Base-by-base conservation (phyloP, 345 rosid species). In the Brassica incana region DNA sequence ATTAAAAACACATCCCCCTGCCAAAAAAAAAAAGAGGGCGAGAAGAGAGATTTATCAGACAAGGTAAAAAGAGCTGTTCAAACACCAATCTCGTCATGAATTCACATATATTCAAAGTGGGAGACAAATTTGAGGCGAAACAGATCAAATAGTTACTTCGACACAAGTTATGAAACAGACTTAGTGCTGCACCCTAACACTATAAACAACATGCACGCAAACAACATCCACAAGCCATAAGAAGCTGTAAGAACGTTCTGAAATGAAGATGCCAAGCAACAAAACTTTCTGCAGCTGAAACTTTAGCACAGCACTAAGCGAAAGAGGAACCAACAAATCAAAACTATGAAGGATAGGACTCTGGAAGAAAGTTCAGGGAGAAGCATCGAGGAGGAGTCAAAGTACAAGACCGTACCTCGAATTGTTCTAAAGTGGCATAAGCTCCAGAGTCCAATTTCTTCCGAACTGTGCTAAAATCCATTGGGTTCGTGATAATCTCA, bases 391-490 rank as follows among this genome's bases (percentile, higher is more conserved):
- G 71, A 80, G 69, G 9, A 69, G 0, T 38, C 33, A 67, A 50
- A 54, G 77, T 29, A 29, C 32, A 29, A 29, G 32, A 29, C 32
- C 88, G 20, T 77, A 87, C 99, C 96, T 95, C 98, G 75, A 93
- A 92, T 60, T 91, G 90, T 82, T 93, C 98, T 91, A 95, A 88
- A 81, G 72, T 85, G 35, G 81, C 52, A 83, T 95, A 95, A 29
- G 79, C 93, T 77, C 87, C 92, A 7, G 67, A 78, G 35, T 86
- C 92, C 27, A 95, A 84, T 79, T 88, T 95, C 74, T 85, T 93
- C 86, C 93, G 88, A 72, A 91, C 81, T 0, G 98, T 91, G 58
- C 86, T 84, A 73, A 91, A 95, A 86, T 95, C 99, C 98, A 95
- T 91, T 7, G 97, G 97, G 80, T 92, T 80, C 45, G 86, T 86